Percentiles rank a stretch among this genome's conserved stretches.
These are phyloP conservation scores for Mimosa pudica DNA, from an alignment of 306 rosid genomes.

Conservation along the genomic window DNA sequence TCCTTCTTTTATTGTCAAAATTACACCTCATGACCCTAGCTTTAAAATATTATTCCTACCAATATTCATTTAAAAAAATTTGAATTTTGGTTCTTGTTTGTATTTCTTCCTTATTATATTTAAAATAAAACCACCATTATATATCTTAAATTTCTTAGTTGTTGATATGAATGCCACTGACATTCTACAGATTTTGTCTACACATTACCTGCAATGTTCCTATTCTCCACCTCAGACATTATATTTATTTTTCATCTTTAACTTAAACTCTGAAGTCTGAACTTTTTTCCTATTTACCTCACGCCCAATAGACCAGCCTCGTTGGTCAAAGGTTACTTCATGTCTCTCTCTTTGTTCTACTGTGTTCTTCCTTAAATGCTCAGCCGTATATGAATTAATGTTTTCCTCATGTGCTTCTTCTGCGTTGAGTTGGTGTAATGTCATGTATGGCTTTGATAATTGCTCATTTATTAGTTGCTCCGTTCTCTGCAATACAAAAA, in stretches of 20 bases:
- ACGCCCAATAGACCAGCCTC: constrained; percentile 21
- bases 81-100: background rate
- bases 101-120: background rate
- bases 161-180: constrained; percentile 38
- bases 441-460: constrained; percentile 37
- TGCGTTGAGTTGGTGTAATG: constrained; percentile 15
- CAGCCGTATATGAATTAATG: constrained; percentile 7
- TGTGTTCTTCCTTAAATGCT: background rate
- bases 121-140: constrained; percentile 22
- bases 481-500: constrained; percentile 13
- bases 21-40: background rate
- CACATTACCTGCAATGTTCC: constrained; percentile 18
- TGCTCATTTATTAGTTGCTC: constrained; percentile 31
- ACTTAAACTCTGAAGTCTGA: constrained; percentile 19
- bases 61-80: background rate
- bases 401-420: background rate
- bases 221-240: constrained; percentile 24
- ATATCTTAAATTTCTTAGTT: constrained; percentile 28
- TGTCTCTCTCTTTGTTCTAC: background rate
- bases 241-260: constrained; percentile 15
- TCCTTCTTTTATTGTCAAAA: background rate
- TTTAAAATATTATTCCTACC: no score
- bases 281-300: background rate
- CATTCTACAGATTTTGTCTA: constrained; percentile 49
- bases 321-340: constrained; percentile 46